phyloP scores from a whole-genome alignment of 768 basidiomycete species.

The Naganishia antarctica region DNA sequence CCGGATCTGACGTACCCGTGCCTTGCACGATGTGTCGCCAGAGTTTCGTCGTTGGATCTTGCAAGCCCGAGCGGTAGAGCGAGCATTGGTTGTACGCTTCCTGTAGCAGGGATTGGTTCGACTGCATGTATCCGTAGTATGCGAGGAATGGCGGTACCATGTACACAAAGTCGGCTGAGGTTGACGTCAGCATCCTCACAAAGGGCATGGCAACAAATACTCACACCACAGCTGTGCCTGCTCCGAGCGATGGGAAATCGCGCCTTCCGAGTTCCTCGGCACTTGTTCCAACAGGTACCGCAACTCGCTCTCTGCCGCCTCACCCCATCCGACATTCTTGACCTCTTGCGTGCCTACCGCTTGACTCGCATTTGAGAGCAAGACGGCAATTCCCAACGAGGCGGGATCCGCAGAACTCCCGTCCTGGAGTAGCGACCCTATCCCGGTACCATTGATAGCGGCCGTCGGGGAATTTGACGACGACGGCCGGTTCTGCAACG shows the following conservation, averaged over 20 bases:
- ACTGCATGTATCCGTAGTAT: slow-evolving; percentile 49
- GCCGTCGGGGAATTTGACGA: slow-evolving; percentile 13
- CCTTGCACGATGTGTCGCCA: slow-evolving; percentile 51
- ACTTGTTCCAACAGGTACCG: slow-evolving; percentile 43
- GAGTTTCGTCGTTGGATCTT: slow-evolving; percentile 40
- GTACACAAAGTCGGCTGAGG: slow-evolving; percentile 50
- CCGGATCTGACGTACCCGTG: slow-evolving; percentile 38
- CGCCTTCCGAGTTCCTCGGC: slow-evolving; percentile 45
- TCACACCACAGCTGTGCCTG: slow-evolving; percentile 46
- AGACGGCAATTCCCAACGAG: slow-evolving; percentile 40
- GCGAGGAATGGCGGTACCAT: slow-evolving; percentile 55
- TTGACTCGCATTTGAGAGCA: slow-evolving; percentile 36
- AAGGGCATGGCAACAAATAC: not conserved
- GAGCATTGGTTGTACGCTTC: slow-evolving; percentile 52
- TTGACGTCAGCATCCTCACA: slow-evolving; percentile 6
- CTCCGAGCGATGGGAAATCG: slow-evolving; percentile 52
- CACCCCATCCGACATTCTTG: slow-evolving; percentile 40
- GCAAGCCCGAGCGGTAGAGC: slow-evolving; percentile 51
- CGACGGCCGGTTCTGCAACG: slow-evolving; percentile 40
- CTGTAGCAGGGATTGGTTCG: slow-evolving; percentile 51
- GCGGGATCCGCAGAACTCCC: slow-evolving; percentile 47
- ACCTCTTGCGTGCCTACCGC: slow-evolving; percentile 29
- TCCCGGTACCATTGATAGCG: slow-evolving; percentile 11
- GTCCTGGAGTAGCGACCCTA: slow-evolving; percentile 37
- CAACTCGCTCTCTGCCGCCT: slow-evolving; percentile 40